Conservation (phyloP, 2,329 filamentous ascomycete genomes). For the Colletotrichum sp. region DNA sequence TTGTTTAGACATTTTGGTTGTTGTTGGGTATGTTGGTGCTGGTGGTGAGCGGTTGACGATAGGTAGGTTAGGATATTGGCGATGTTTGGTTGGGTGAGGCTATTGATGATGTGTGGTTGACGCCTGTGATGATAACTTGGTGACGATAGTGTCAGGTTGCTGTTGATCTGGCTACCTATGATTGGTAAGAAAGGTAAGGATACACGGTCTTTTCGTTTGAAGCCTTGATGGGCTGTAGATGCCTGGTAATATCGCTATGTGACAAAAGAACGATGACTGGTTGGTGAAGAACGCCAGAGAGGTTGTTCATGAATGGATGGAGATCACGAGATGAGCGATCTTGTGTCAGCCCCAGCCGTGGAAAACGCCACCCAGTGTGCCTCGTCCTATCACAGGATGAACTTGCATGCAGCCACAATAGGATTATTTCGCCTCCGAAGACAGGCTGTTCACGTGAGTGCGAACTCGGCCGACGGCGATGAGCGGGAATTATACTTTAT, state of each 20-base stretch:
- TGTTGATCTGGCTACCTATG: background rate
- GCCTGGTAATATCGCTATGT: background rate
- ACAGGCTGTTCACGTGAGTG: background rate
- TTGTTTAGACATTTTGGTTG: constrained; percentile 15
- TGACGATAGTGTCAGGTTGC: background rate
- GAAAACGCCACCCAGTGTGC: background rate
- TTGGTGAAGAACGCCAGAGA: background rate
- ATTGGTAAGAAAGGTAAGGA: too few species aligned
- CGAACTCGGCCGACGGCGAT: background rate
- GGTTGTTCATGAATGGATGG: background rate
- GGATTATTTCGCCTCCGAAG: background rate
- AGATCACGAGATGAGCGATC: background rate
- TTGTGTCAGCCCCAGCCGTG: background rate
- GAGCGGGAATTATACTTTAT: background rate
- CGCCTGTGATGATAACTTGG: background rate
- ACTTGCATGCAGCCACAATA: background rate
- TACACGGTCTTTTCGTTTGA: too few species aligned
- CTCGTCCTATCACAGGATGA: background rate
- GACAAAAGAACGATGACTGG: background rate
- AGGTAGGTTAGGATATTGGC: background rate
- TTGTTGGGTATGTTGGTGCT: background rate
- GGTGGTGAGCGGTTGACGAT: too few species aligned
- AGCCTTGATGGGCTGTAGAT: too few species aligned
- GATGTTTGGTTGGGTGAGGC: background rate
- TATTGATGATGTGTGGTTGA: background rate